Percentiles rank a stretch among this genome's conserved stretches.
These are phyloP conservation scores for Schoenoplectus tabernaemontani DNA, from an alignment of 202 grass and related monocot species.

Conservation along the genomic window DNA sequence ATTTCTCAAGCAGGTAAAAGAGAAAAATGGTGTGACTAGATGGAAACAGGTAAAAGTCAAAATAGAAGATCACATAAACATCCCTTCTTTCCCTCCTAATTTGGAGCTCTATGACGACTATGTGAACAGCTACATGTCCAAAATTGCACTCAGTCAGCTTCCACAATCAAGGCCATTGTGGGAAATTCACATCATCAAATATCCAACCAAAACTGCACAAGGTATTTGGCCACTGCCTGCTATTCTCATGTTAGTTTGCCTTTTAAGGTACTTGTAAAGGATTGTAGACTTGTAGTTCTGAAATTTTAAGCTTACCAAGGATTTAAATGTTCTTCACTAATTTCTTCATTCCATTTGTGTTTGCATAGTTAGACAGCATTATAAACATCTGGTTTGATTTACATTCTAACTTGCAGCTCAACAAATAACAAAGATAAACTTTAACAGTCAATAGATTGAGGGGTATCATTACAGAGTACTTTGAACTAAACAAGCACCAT, in stretches of 20 bases:
- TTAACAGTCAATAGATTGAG: too few relatives aligned
- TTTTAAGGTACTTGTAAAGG: neutral
- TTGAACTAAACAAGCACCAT: neutral
- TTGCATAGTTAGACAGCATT: neutral
- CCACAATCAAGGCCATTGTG: conserved; percentile 21
- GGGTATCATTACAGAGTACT: neutral
- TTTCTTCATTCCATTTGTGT: neutral
- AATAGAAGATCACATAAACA: conserved; percentile 25
- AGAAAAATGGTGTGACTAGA: conserved; percentile 18
- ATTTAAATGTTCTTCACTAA: neutral
- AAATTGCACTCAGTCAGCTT: conserved; percentile 9
- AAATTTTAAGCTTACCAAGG: neutral
- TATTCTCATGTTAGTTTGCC: neutral
- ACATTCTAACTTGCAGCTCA: neutral
- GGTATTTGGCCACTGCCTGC: neutral
- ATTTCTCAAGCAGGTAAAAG: conserved; percentile 22
- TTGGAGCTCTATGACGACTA: conserved; percentile 24
- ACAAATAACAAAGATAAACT: neutral
- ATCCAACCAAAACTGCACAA: conserved; percentile 16
- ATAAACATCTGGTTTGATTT: neutral
- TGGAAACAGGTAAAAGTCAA: conserved; percentile 33
- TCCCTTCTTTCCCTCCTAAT: conserved; percentile 23
- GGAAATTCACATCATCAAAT: conserved; percentile 42
- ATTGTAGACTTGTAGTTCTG: neutral
- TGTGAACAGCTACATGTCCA: conserved; percentile 21